Base-by-base conservation (phyloP, 257 asterid genomes). In the Hygrophila difformis region DNA sequence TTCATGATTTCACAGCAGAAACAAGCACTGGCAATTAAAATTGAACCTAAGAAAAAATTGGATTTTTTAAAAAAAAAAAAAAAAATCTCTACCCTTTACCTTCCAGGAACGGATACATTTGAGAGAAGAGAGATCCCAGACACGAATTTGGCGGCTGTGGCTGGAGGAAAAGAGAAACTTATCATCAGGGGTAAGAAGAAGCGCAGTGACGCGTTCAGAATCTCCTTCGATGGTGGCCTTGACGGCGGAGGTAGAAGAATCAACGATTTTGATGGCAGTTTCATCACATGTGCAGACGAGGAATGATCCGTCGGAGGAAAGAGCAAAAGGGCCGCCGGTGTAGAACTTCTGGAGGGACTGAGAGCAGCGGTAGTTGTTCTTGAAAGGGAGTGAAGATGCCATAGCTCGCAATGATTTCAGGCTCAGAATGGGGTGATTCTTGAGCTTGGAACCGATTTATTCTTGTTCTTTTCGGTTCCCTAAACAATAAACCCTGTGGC, bases 21-120 rank as follows among this genome's bases (percentile, higher is more conserved):
- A 19, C 55, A 9, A 35, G 10, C 20, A 15, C 5, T 28, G 18
- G 6, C n/a, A 23, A 33, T 8, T 42, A 5, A 1, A 44, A 6
- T 19, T 12, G n/a, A 23, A 6, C 5, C 9, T 35, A 49, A n/a
- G 44, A 38, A 20, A 36, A 39, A 3, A 26, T 26, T 0, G 8
- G 8, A 26, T 26, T 26, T 3, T 26, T 0, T 26, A 39, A 8
- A 19, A 21, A 10, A 13, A 3, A 29, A 49, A 21, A 1, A 42
- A 38, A 86, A n/a, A n/a, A n/a, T n/a, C n/a, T n/a, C n/a, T n/a
- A n/a, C n/a, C n/a, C n/a, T n/a, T n/a, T n/a, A n/a, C 98, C 99
- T 91, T 91, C 99, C 99, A 91, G 15, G 98, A 86, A 57, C 96
- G 94, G 18, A 82, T 57, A 67, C 93, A 82, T 67, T 82, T 69